Evolutionary conservation across 257 asterid species (phyloP).

Genomic region (Lithospermum erythrorhizon): DNA sequence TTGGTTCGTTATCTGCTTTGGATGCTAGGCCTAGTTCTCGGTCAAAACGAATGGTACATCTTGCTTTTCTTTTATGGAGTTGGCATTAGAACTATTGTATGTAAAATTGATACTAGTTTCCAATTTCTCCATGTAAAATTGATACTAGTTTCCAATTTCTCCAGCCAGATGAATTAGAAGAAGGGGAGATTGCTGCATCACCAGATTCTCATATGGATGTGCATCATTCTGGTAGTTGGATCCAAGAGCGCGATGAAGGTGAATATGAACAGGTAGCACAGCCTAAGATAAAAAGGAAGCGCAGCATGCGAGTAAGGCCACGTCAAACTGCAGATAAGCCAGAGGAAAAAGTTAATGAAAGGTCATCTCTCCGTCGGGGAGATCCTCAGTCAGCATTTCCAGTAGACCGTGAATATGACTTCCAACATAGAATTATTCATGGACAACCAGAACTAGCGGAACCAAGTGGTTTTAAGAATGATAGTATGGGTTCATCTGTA

Average conservation of each 20-base stretch:
- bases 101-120: not conserved
- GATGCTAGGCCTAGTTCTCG: conserved; percentile 83
- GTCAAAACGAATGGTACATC: conserved; percentile 61
- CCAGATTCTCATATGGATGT: conserved; percentile 84
- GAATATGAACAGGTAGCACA: conserved; percentile 97
- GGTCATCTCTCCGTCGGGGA: conserved; percentile 42
- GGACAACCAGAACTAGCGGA: conserved; percentile 45
- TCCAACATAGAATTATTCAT: conserved; percentile 44
- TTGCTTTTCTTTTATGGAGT: not conserved
- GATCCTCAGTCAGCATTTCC: conserved; percentile 54
- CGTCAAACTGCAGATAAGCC: conserved; percentile 52
- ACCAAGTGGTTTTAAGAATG: conserved; percentile 32
- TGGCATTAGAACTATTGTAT: not conserved
- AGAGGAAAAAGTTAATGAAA: conserved; percentile 54
- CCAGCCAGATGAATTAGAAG: conserved; percentile 86
- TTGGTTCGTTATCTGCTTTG: conserved; percentile 93
- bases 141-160: conserved; percentile 4
- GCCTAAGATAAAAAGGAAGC: conserved; percentile 83
- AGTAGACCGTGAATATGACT: conserved; percentile 46
- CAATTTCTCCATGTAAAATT: conserved; percentile 3
- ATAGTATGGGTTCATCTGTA: conserved; percentile 37
- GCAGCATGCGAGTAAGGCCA: conserved; percentile 85
- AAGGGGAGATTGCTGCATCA: conserved; percentile 89
- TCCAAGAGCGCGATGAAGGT: conserved; percentile 90
- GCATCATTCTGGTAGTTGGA: conserved; percentile 98